Percentiles rank a stretch among this genome's conserved stretches.
phyloP scores from a whole-genome alignment of 169 alveolate species.

The Plasmodium coatneyi region DNA sequence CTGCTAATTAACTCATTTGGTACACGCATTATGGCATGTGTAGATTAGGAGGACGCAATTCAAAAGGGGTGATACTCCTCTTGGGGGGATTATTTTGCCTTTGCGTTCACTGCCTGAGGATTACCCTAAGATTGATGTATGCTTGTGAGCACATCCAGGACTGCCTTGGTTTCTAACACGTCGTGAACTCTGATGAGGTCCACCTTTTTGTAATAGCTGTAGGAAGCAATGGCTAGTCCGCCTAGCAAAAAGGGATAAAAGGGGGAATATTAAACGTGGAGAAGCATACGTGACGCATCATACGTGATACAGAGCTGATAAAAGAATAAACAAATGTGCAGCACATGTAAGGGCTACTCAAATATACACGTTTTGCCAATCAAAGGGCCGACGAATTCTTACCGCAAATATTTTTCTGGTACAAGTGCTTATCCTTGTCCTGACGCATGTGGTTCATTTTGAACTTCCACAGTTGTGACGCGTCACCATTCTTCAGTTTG shows the following conservation, averaged over 20 bases:
- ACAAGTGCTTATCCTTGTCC: slow-evolving; percentile 46
- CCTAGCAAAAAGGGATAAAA: background rate
- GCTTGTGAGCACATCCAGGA: slow-evolving; percentile 38
- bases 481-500: background rate
- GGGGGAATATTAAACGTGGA: background rate
- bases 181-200: slow-evolving; percentile 70
- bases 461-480: slow-evolving; percentile 7
- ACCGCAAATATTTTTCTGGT: slow-evolving; percentile 64
- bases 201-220: slow-evolving; percentile 46
- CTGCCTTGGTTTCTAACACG: slow-evolving; percentile 53
- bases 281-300: background rate
- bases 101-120: background rate
- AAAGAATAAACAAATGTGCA: background rate
- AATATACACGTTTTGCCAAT: background rate
- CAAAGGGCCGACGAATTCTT: background rate
- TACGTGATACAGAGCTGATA: background rate
- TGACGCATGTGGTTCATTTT: slow-evolving; percentile 23
- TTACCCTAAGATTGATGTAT: slow-evolving; percentile 10
- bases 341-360: background rate
- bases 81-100: background rate
- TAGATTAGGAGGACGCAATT: background rate
- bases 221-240: slow-evolving; percentile 64
- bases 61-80: background rate
- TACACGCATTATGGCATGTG: background rate
- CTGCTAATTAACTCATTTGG: background rate